Base-by-base conservation (phyloP, 768 basidiomycete genomes). In the Paxillus ammoniavirescens region DNA sequence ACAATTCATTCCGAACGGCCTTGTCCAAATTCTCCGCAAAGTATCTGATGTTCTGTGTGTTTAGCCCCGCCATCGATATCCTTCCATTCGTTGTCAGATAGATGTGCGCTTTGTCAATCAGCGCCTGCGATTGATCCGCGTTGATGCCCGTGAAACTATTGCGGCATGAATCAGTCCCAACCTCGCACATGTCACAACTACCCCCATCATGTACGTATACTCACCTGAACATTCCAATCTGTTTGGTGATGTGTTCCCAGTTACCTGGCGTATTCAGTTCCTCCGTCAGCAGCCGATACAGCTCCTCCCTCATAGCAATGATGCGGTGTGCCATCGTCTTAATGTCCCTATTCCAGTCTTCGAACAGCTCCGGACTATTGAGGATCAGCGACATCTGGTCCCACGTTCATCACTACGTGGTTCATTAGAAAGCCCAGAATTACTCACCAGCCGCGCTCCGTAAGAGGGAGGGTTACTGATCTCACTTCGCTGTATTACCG, bases 191-290 rank as follows among this genome's bases (percentile, higher is more conserved):
- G 4, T 26, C 26, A 26, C 26, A 26, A 21, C 21, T 4, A 4
- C 30, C 8, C 12, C 10, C 47, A 49, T 17, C 30, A 49, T 31
- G 37, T 10, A 47, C 38, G 21, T 37, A 42, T 30, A 64, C 77
- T 55, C 68, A 93, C 85, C 90, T 93, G 80, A 95, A 97, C 95
- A 96, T 97, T 52, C 95, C 96, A 72, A 98, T 98, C 78, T 98
- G 97, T 49, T 84, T 82, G 62, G 88, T 76, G 64, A 99, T 96
- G 72, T 98, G 96, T n/a, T 87, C 83, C 97, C 97, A 99, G 65
- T 83, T 84, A 6, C 94, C 93, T 4, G 94, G 94, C 47, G 92
- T 95, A 65, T 89, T 81, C 59, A 93, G 71, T 68, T 89, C 86
- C 58, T 91, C 78, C 23, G 65, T 67, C 66, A 97, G 70, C 62